Evolutionary conservation across 257 asterid species (phyloP).

Genomic region (Nicotiana otophora): DNA sequence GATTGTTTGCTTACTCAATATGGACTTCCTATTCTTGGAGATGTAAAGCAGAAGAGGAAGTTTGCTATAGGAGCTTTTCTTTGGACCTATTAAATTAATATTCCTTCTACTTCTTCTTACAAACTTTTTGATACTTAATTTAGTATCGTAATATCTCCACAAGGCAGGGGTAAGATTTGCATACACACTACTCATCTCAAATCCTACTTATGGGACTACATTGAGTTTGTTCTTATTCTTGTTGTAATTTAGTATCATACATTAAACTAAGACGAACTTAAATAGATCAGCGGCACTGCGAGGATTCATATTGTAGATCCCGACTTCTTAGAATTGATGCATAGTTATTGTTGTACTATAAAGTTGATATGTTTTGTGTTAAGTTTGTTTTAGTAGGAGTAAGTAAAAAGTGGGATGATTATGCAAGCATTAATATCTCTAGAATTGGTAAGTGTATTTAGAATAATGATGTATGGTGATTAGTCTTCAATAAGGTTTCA

Average conservation of each 20-base stretch:
- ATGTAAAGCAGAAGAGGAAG: constrained; percentile 20
- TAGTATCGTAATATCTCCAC: no score
- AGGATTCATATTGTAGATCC: not conserved
- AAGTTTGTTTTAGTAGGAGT: not conserved
- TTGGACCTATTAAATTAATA: constrained; percentile 8
- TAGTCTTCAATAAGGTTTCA: no score
- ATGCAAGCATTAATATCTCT: not conserved
- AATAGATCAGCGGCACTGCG: no score
- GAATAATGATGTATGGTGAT: not conserved
- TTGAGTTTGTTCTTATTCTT: not conserved
- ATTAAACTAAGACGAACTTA: not conserved
- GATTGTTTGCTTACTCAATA: constrained; percentile 18
- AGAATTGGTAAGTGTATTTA: not conserved
- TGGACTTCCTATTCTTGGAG: constrained; percentile 17
- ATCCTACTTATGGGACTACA: fast-evolving
- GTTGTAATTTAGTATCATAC: not conserved
- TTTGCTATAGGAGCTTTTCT: constrained; percentile 27
- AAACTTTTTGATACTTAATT: not conserved
- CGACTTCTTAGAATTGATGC: not conserved
- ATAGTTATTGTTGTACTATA: not conserved
- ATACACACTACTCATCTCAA: fast-evolving
- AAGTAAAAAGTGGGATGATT: not conserved
- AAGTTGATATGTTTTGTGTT: not conserved
- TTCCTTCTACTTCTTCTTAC: not conserved
- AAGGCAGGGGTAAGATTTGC: no score